Percentiles rank a stretch among this genome's conserved stretches.
These are phyloP conservation scores for Persicaria maculosa DNA, from an alignment of 148 eudicot genomes.

Conservation along the genomic window DNA sequence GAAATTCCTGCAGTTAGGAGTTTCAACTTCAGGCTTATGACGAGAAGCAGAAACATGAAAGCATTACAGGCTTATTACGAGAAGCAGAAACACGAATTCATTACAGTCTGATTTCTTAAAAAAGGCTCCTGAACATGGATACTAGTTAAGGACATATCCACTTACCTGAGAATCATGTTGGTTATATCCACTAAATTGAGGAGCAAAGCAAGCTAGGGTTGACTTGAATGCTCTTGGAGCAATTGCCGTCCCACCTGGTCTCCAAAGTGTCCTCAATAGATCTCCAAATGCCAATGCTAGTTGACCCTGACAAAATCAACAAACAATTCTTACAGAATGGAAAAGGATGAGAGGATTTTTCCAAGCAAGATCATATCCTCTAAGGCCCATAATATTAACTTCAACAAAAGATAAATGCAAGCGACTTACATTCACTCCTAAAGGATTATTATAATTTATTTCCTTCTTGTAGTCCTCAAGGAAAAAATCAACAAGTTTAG, in stretches of 20 bases:
- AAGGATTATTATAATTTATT: constrained; percentile 62
- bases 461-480: constrained; percentile 71
- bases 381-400: constrained; percentile 4
- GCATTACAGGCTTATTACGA: neutral
- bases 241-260: constrained; percentile 45
- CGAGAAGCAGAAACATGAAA: constrained; percentile 1
- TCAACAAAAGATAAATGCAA: neutral
- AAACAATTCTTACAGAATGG: neutral
- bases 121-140: neutral
- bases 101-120: neutral
- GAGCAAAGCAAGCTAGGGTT: constrained; percentile 53
- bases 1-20: constrained; percentile 51
- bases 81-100: neutral
- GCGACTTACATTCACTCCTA: constrained; percentile 67
- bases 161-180: constrained; percentile 93
- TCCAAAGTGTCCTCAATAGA: constrained; percentile 69
- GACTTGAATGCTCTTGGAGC: constrained; percentile 62
- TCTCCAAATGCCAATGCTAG: constrained; percentile 86
- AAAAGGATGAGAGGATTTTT: neutral
- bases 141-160: constrained; percentile 3
- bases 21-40: neutral
- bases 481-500: constrained; percentile 78
- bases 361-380: neutral
- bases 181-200: constrained; percentile 75
- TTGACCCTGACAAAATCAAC: constrained; percentile 45